Percentiles rank a stretch among this genome's conserved stretches.
Conservation (phyloP, 1,284 basidiomycete genomes). For the Boletus mariae region DNA sequence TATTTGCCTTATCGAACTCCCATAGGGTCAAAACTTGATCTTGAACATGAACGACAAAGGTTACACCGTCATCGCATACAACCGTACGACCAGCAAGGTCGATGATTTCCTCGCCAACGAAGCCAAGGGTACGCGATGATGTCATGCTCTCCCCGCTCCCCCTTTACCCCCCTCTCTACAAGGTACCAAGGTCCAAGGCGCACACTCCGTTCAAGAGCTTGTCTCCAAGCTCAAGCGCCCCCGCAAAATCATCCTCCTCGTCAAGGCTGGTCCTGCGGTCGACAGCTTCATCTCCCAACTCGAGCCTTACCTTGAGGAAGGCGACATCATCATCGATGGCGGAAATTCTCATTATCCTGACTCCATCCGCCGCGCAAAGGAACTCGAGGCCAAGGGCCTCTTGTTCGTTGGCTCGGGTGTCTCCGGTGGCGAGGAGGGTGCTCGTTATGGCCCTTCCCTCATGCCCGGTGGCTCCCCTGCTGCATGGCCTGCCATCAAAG, state of each 20-base stretch:
- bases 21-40: conserved; percentile 91
- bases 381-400: conserved; percentile 91
- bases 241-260: conserved; percentile 94
- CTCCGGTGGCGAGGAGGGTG: conserved; percentile 99
- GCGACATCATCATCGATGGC: conserved; percentile 98
- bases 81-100: conserved; percentile 96
- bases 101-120: conserved; percentile 95
- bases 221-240: conserved; percentile 76
- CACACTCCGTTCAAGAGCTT: conserved; percentile 91
- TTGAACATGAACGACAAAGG: conserved; percentile 99
- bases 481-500: conserved; percentile 96
- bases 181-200: conserved; percentile 95
- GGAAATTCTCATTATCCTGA: conserved; percentile 99
- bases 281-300: conserved; percentile 77
- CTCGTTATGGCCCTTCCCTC: conserved; percentile 94
- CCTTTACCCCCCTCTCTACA: conserved; percentile 16
- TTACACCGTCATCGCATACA: conserved; percentile 95
- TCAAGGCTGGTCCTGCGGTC: conserved; percentile 82
- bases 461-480: conserved; percentile 97
- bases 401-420: conserved; percentile 99
- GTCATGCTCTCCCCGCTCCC: conserved; percentile 12
- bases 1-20: conserved; percentile 7
- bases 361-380: conserved; percentile 90
- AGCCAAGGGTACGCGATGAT: conserved; percentile 79
- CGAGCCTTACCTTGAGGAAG: conserved; percentile 65